phyloP scores from a whole-genome alignment of 345 rosid species.

The Cochlearia excelsa region DNA sequence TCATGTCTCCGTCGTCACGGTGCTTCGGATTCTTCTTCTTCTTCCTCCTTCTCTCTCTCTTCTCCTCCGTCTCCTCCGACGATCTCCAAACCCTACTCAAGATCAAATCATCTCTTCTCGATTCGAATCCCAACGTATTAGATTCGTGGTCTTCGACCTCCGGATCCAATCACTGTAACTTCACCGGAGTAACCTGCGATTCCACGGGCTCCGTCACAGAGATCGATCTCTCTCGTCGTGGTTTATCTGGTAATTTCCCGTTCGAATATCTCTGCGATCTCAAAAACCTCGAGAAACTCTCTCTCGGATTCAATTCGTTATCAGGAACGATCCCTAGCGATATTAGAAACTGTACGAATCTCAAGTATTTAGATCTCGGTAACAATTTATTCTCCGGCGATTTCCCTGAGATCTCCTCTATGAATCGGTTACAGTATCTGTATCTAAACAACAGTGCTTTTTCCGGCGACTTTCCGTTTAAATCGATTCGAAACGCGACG shows the following conservation, averaged over 20 bases:
- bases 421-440: conserved; percentile 48
- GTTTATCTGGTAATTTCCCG: conserved; percentile 48
- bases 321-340: conserved; percentile 41
- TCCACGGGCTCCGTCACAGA: conserved; percentile 44
- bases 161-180: conserved; percentile 36
- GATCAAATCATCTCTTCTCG: conserved; percentile 42
- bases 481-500: conserved; percentile 50
- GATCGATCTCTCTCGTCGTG: conserved; percentile 59
- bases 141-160: conserved; percentile 48
- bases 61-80: conserved; percentile 45
- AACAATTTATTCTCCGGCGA: conserved; percentile 61
- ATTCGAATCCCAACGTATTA: conserved; percentile 39
- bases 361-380: conserved; percentile 69
- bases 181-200: conserved; percentile 65
- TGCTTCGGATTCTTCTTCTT: conserved; percentile 1
- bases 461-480: conserved; percentile 72
- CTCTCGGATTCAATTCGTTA: conserved; percentile 61
- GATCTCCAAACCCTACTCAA: conserved; percentile 53
- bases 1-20: conserved; percentile 20
- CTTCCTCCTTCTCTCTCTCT: conserved; percentile 31
- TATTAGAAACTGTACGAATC: conserved; percentile 48
- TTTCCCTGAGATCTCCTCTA: conserved; percentile 57
- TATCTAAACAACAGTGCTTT: conserved; percentile 60
- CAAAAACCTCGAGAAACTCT: conserved; percentile 52
- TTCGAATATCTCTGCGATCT: conserved; percentile 59